phyloP scores from a whole-genome alignment of 176 grass and related monocot genomes.

The Puccinellia tenuiflora region DNA sequence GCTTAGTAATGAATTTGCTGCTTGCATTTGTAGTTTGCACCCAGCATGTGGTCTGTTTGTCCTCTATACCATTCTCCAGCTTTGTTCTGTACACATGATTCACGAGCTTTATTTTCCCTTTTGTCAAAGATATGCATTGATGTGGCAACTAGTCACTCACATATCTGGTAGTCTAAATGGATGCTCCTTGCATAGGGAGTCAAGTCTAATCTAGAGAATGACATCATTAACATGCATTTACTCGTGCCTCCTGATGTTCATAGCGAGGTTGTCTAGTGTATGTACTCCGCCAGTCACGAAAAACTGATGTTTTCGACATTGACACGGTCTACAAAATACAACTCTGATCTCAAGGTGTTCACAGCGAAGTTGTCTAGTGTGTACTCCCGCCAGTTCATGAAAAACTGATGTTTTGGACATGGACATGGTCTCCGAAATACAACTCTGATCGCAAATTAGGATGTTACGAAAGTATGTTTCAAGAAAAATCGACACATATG shows the following conservation, averaged over 20 bases:
- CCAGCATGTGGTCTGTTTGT: neutral
- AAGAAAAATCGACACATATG: neutral
- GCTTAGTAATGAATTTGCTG: neutral
- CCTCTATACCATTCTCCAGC: neutral
- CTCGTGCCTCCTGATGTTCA: neutral
- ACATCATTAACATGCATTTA: neutral
- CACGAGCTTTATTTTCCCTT: neutral
- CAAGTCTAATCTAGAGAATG: slow-evolving; percentile 9
- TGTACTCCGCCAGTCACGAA: neutral
- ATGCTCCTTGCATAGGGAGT: neutral
- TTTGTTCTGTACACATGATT: neutral
- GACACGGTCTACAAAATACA: neutral
- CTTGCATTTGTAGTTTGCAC: slow-evolving; percentile 6
- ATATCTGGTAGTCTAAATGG: neutral
- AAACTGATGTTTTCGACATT: neutral
- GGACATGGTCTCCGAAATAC: neutral
- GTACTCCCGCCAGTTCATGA: neutral
- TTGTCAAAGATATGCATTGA: neutral
- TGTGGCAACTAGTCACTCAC: neutral
- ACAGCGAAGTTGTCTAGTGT: too few relatives aligned
- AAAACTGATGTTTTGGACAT: neutral
- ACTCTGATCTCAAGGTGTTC: too few relatives aligned
- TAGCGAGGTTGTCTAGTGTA: neutral
- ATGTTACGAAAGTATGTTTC: neutral
- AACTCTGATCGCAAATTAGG: neutral